Conservation (phyloP, 306 rosid genomes). For the Vigna nakashimae region DNA sequence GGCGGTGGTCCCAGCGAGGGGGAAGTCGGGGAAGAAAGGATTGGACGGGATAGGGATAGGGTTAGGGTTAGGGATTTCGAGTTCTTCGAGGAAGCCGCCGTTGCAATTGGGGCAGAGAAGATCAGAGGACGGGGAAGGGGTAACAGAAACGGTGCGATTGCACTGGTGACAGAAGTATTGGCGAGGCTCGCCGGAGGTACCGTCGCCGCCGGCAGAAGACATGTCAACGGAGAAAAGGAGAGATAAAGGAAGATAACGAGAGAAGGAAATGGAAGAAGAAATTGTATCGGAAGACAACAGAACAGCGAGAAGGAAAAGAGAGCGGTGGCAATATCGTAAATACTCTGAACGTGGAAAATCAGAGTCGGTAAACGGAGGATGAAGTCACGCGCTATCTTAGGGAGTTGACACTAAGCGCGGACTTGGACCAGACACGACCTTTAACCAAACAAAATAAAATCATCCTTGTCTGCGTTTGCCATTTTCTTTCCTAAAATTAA, state of each 20-base stretch:
- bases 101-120: constrained; percentile 73
- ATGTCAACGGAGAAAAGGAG: constrained; percentile 49
- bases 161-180: constrained; percentile 82
- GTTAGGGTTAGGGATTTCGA: constrained; percentile 60
- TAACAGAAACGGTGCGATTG: constrained; percentile 59
- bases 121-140: constrained; percentile 66
- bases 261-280: not conserved
- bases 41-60: constrained; percentile 37
- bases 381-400: constrained; percentile 32
- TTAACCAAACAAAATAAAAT: not conserved
- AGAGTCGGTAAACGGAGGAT: not conserved
- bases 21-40: constrained; percentile 58
- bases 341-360: not conserved
- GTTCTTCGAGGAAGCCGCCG: constrained; percentile 76
- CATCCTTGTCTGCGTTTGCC: not conserved
- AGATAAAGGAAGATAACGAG: constrained; percentile 26
- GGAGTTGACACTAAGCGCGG: constrained; percentile 25
- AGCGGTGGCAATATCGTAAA: constrained; percentile 39
- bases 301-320: not conserved
- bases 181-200: constrained; percentile 49
- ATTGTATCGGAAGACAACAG: not conserved
- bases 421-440: constrained; percentile 19
- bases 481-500: not conserved
- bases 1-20: constrained; percentile 38
- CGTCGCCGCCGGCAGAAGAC: constrained; percentile 67